Conservation (phyloP, 2,329 filamentous ascomycete genomes). For the Trichoderma asperellum region DNA sequence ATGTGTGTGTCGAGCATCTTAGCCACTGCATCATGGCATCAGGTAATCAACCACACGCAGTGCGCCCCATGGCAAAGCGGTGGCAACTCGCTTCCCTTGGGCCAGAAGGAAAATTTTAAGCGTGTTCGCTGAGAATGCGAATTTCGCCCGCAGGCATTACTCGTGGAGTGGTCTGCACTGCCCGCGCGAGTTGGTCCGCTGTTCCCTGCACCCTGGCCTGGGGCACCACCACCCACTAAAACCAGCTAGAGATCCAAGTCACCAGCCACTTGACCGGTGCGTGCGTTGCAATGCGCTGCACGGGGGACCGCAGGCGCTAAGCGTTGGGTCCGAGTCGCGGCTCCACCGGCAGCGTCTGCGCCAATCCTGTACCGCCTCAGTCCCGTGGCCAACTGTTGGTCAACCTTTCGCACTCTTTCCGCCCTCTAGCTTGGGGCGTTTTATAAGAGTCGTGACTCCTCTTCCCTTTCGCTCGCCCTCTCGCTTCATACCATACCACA, state of each 20-base stretch:
- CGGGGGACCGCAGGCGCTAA: constrained; percentile 21
- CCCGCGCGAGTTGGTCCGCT: neutral
- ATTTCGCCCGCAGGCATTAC: neutral
- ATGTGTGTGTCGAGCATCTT: neutral
- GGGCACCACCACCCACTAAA: neutral
- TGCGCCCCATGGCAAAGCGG: neutral
- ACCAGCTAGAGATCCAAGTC: neutral
- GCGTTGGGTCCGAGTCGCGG: constrained; percentile 21
- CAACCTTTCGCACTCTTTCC: constrained; percentile 7
- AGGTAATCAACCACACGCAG: neutral
- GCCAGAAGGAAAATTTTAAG: neutral
- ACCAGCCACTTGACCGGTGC: constrained; percentile 8
- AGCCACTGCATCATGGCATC: neutral
- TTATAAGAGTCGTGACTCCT: constrained; percentile 21
- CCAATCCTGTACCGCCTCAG: constrained; percentile 19
- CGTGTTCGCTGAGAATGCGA: neutral
- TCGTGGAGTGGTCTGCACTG: neutral
- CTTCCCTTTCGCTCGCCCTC: neutral
- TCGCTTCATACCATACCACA: neutral
- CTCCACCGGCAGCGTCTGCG: constrained; percentile 21
- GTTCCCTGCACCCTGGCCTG: neutral
- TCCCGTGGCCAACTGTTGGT: constrained; percentile 14
- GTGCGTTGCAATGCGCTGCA: neutral
- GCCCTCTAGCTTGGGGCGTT: constrained; percentile 15
- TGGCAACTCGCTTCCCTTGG: neutral